Evolutionary conservation across 306 rosid genomes (phyloP), one percentile per base, ranked within the genome.

Genomic region (Acacia melanoxylon): DNA sequence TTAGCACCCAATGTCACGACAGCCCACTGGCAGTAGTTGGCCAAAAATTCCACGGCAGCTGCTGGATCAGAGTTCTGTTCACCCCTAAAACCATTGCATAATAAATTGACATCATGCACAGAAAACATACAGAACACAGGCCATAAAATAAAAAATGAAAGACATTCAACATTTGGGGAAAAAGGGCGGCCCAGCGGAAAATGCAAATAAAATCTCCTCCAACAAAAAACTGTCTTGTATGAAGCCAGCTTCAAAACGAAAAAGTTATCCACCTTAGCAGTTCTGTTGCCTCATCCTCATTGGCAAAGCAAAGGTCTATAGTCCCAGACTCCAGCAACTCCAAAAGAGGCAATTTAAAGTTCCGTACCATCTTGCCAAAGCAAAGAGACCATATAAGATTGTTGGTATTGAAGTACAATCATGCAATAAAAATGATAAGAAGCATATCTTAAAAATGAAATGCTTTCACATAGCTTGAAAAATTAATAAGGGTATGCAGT

Each of bases 261-360:
- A 63, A 86, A 70, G 6, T 48, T 20, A 80, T 42, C 77, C 86
- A 95, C 99, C 99, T 89, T 73, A 95, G 69, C 85, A 95, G 90
- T 86, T 93, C 99, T 68, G 93, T 84, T 81, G 99, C 99, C 80
- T 95, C 99, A 75, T 95, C 99, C 86, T 95, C 99, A 63, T 95
- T 95, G 83, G 97, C 97, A 87, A 93, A 95, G 89, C 99, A 95
- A 67, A 95, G 97, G 91, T 95, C 97, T 74, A 93, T 76, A 69
- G 74, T 78, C 83, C 97, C 92, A 0, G 97, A 93, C 80, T 91
- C 88, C 83, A 95, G 83, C 77, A 95, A 85, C 79, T 89, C 68
- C 54, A 92, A 83, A 82, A 93, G 98, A 58, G 93, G 97, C 48
- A 17, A 17, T 81, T 80, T 92, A 75, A 77, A 92, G 89, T 91